These are phyloP conservation scores for Microbotryum lychnidis-dioicae DNA, from an alignment of 1,284 basidiomycete genomes.

Conservation along the genomic window DNA sequence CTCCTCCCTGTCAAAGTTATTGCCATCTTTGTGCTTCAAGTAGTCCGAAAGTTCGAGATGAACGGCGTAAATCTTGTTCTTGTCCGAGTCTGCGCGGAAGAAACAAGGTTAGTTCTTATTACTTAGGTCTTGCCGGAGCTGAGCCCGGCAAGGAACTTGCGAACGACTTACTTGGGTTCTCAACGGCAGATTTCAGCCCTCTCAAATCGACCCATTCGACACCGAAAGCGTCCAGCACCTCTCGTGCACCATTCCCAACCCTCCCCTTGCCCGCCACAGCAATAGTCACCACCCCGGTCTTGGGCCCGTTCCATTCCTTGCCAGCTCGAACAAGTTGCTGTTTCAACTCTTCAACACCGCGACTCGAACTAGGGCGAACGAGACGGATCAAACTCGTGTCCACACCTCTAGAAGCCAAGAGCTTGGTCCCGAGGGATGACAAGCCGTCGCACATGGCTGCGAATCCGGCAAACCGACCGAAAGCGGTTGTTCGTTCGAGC, in stretches of 20 bases:
- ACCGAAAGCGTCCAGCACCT: constrained; percentile 63
- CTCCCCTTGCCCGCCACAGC: constrained; percentile 63
- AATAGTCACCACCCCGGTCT: constrained; percentile 54
- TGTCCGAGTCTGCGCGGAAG: constrained; percentile 46
- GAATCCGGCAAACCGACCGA: constrained; percentile 81
- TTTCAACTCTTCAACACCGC: constrained; percentile 53
- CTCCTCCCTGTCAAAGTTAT: constrained; percentile 53
- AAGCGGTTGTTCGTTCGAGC: constrained; percentile 68
- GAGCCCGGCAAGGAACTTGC: no score
- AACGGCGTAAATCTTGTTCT: constrained; percentile 66
- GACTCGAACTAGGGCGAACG: no score
- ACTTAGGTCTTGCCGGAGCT: no score
- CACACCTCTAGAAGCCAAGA: constrained; percentile 61
- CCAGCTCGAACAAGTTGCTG: constrained; percentile 55
- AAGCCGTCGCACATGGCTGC: constrained; percentile 76
- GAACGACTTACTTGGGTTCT: constrained; percentile 46
- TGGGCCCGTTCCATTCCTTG: constrained; percentile 24
- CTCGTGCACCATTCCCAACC: constrained; percentile 64
- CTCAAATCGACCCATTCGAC: constrained; percentile 52
- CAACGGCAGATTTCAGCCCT: constrained; percentile 53
- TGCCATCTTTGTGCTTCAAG: constrained; percentile 52
- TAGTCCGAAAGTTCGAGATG: constrained; percentile 65
- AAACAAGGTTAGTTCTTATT: neutral
- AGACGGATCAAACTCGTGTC: constrained; percentile 38
- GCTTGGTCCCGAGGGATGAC: constrained; percentile 63